Conservation (phyloP, 805 yeast species). For the Nakazawaea ambrosiae region DNA sequence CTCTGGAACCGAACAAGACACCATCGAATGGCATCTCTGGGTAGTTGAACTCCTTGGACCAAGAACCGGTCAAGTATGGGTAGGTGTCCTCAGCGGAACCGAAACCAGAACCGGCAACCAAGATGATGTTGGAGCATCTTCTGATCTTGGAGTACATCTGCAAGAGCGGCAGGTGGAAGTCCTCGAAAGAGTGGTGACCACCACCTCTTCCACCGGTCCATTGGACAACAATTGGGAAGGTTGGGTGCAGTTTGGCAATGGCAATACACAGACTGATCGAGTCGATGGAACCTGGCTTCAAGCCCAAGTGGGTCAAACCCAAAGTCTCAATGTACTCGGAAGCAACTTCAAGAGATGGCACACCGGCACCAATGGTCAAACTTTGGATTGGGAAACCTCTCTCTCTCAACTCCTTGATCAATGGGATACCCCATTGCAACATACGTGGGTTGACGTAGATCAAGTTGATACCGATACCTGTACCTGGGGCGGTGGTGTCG, state of each 20-base stretch:
- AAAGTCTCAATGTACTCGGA: slow-evolving; percentile 89
- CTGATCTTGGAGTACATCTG: slow-evolving; percentile 95
- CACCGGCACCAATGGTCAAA: slow-evolving; percentile 98
- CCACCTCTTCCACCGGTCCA: slow-evolving; percentile 99
- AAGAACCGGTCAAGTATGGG: slow-evolving; percentile 94
- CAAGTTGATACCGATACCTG: slow-evolving; percentile 85
- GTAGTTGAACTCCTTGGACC: slow-evolving; percentile 83
- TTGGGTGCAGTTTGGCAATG: slow-evolving; percentile 93
- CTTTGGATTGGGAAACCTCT: slow-evolving; percentile 96
- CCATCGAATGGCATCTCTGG: slow-evolving; percentile 99
- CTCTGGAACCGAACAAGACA: slow-evolving; percentile 91
- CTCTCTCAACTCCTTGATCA: slow-evolving; percentile 81
- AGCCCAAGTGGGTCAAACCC: slow-evolving; percentile 88
- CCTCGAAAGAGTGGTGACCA: slow-evolving; percentile 99
- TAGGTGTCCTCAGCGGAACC: slow-evolving; percentile 96
- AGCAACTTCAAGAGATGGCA: slow-evolving; percentile 96
- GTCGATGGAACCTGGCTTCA: slow-evolving; percentile 97
- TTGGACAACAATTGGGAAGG: slow-evolving; percentile 93
- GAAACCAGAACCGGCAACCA: slow-evolving; percentile 97
- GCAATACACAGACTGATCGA: slow-evolving; percentile 79
- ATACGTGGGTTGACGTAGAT: slow-evolving; percentile 95
- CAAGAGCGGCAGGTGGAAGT: slow-evolving; percentile 95
- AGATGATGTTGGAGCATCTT: slow-evolving; percentile 79
- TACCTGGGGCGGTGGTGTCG: slow-evolving; percentile 67
- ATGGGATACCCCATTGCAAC: slow-evolving; percentile 98